phyloP scores from a whole-genome alignment of 129 eudicot genomes.

The Calendula officinalis region DNA sequence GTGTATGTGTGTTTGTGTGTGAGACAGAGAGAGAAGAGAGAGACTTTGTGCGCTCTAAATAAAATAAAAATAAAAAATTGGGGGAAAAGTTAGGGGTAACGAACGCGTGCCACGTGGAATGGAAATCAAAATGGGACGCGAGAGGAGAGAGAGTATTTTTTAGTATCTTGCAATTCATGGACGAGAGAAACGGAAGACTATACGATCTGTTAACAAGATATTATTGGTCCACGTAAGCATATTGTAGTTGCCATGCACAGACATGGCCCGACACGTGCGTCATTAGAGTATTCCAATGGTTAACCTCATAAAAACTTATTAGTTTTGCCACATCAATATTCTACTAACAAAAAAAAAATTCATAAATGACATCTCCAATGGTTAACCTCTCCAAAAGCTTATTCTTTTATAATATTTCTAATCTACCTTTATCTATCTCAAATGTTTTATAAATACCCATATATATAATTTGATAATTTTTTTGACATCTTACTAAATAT shows the following conservation, averaged over 20 bases:
- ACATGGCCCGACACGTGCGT: slow-evolving; percentile 22
- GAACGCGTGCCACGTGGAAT: slow-evolving; percentile 57
- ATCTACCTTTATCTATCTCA: no score
- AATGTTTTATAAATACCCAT: no score
- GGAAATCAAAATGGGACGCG: slow-evolving; percentile 49
- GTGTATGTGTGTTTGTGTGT: slow-evolving; percentile 3
- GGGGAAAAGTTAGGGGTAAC: slow-evolving; percentile 26
- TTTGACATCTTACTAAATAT: no score
- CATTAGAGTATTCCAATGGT: no score
- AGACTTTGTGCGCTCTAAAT: slow-evolving; percentile 13
- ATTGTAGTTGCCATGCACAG: no score
- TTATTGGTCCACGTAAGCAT: slow-evolving; percentile 58
- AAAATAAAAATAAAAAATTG: background rate
- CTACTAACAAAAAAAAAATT: no score
- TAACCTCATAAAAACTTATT: no score
- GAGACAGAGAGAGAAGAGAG: slow-evolving; percentile 21
- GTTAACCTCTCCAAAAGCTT: no score
- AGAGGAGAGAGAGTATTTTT: slow-evolving; percentile 22
- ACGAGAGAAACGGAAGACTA: slow-evolving; percentile 47
- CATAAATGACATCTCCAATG: no score
- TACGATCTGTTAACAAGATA: slow-evolving; percentile 48
- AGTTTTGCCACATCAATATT: no score
- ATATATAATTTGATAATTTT: no score
- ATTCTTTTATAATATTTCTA: no score
- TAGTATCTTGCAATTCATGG: slow-evolving; percentile 58